A percentile compares a stretch with the other conserved stretches of the same genome.
phyloP scores from a whole-genome alignment of 169 alveolate genomes.

The Plasmodium ovale region DNA sequence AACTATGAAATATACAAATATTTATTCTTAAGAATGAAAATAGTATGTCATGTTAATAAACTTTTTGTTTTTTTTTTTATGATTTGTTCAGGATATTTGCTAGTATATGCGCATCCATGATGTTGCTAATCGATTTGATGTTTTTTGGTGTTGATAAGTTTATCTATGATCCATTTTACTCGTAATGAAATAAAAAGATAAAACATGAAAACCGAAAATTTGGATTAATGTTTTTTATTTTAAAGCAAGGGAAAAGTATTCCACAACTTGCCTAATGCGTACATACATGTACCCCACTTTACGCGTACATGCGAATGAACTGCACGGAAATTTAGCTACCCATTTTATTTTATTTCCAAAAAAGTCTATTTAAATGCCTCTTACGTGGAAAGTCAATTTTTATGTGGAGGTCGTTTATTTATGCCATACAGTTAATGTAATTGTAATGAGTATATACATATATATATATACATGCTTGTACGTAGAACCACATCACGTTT shows the following conservation, averaged over 20 bases:
- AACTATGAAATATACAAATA: constrained; percentile 4
- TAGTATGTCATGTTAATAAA: not conserved
- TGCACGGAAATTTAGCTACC: not conserved
- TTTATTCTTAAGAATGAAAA: not conserved
- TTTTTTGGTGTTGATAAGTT: constrained; percentile 74
- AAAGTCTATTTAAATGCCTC: not conserved
- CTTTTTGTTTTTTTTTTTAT: constrained; percentile 13
- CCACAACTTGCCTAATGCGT: too few species aligned
- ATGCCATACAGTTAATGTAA: too few species aligned
- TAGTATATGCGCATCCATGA: constrained; percentile 51
- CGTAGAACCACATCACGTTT: not conserved
- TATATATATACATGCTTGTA: too few species aligned
- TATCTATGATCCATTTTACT: constrained; percentile 75
- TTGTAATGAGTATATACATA: too few species aligned
- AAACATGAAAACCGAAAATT: not conserved
- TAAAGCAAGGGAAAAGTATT: not conserved
- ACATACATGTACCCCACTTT: not conserved
- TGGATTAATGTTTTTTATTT: too few species aligned
- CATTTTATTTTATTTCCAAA: not conserved
- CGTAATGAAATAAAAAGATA: constrained; percentile 49
- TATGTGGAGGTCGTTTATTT: too few species aligned
- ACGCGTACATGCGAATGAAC: too few species aligned
- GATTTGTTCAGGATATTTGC: constrained; percentile 60
- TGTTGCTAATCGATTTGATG: constrained; percentile 39
- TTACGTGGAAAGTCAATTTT: not conserved